Conservation (phyloP, 2,329 filamentous ascomycete species). For the Colletotrichum endophyticum region DNA sequence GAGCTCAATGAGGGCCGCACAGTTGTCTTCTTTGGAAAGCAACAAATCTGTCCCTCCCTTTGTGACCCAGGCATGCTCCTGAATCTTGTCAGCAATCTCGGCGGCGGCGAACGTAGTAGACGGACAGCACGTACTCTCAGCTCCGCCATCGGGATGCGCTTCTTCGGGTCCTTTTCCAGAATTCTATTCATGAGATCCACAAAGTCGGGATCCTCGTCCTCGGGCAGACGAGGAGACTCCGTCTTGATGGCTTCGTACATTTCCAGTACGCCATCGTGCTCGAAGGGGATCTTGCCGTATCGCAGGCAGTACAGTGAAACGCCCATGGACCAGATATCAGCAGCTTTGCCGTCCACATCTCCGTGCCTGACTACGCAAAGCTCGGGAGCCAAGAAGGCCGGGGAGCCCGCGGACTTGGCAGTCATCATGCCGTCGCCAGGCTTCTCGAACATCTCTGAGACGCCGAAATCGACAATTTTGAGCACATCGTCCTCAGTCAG, state of each 20-base stretch:
- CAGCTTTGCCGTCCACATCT: constrained; percentile 85
- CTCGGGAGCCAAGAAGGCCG: constrained; percentile 93
- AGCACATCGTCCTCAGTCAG: constrained; percentile 91
- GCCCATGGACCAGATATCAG: constrained; percentile 99
- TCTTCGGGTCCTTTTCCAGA: constrained; percentile 83
- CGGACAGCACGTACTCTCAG: constrained; percentile 70
- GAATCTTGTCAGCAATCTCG: constrained; percentile 23
- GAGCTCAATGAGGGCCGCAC: constrained; percentile 76
- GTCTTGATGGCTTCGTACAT: constrained; percentile 87
- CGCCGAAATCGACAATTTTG: constrained; percentile 98
- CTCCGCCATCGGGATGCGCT: constrained; percentile 82
- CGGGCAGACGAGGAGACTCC: constrained; percentile 67
- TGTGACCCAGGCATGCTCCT: constrained; percentile 96
- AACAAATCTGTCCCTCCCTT: constrained; percentile 78
- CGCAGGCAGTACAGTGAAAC: constrained; percentile 91
- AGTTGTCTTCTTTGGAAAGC: constrained; percentile 85
- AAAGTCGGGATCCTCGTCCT: constrained; percentile 71
- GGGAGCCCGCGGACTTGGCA: constrained; percentile 90
- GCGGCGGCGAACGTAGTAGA: neutral
- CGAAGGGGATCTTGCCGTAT: constrained; percentile 89
- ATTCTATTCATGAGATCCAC: constrained; percentile 75
- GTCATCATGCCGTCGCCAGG: constrained; percentile 78
- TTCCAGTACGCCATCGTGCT: constrained; percentile 78
- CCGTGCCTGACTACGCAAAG: constrained; percentile 87
- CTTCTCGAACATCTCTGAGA: constrained; percentile 98